Evolutionary conservation across 768 basidiomycete species (phyloP).

Genomic region (Leccinum uliginosum): DNA sequence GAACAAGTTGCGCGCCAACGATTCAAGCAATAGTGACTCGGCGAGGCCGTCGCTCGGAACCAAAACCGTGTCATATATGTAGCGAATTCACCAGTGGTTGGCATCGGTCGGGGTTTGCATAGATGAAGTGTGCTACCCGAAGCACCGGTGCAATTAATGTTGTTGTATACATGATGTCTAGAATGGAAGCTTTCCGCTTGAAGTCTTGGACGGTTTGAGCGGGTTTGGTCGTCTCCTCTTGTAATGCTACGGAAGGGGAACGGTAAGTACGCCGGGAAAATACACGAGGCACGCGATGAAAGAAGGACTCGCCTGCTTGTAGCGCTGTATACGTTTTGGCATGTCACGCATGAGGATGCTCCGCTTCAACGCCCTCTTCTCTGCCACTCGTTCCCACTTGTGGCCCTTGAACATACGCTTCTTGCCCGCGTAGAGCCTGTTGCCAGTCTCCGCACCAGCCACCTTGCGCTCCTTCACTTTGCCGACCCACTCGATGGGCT

Average conservation of each 20-base stretch:
- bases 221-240: constrained; percentile 49
- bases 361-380: constrained; percentile 43
- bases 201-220: constrained; percentile 51
- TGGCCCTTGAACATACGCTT: constrained; percentile 94
- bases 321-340: constrained; percentile 58
- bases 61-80: not conserved
- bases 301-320: constrained; percentile 52
- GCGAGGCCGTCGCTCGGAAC: not conserved
- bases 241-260: constrained; percentile 18
- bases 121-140: not conserved
- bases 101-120: not conserved
- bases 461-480: constrained; percentile 36
- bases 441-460: constrained; percentile 51
- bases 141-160: constrained; percentile 1
- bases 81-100: not conserved
- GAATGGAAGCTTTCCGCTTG: constrained; percentile 52
- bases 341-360: constrained; percentile 64
- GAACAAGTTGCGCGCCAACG: not conserved
- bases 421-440: constrained; percentile 67
- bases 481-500: constrained; percentile 39
- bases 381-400: constrained; percentile 68
- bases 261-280: not conserved
- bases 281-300: not conserved
- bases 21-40: not conserved
- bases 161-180: constrained; percentile 31